Base-by-base conservation (phyloP, 2,329 filamentous ascomycete genomes). In the Trichoderma endophyticum region DNA sequence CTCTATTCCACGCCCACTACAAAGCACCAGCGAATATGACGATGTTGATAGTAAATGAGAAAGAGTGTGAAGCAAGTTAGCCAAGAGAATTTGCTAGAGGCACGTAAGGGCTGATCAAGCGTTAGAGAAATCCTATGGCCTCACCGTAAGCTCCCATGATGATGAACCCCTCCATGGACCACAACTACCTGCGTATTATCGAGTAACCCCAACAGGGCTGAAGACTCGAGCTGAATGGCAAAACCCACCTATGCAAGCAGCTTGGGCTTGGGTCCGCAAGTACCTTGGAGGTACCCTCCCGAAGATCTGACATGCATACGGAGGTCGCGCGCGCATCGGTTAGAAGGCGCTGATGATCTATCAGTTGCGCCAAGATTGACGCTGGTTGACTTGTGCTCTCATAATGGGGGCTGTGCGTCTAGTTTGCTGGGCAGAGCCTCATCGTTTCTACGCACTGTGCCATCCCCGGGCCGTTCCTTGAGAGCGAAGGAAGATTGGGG, bases 221-320 rank as follows among this genome's bases (percentile, higher is more conserved):
- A 61, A 54, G 56, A 24, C 18, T 32, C 18, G 21, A 67, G 64
- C 64, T 67, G 64, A 28, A 67, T 11, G 15, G 21, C 11, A 39
- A 51, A 14, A 18, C 61, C 39, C 12, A 26, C 26, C 14, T 32
- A 39, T 12, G n/a, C 64, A 48, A 9, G 30, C 21, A 28, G 32
- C 67, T 28, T 12, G 14, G 21, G 39, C n/a, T 26, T 21, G 30
- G 36, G 28, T 34, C 18, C 28, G 21, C 28, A 62, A 62, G 67
- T 70, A 70, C 57, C 67, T 54, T 43, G 9, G 3, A 62, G 18
- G 67, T 70, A 70, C 28, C 30, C 28, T 57, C 36, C n/a, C 67
- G 36, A 70, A 70, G 67, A 70, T 61, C 57, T 70, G 67, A 70
- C 67, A 70, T 48, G 67, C 67, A 70, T 70, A 48, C 28, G 34